Evolutionary conservation across 441 rosid species (phyloP).

Genomic region (Brassica balearica): DNA sequence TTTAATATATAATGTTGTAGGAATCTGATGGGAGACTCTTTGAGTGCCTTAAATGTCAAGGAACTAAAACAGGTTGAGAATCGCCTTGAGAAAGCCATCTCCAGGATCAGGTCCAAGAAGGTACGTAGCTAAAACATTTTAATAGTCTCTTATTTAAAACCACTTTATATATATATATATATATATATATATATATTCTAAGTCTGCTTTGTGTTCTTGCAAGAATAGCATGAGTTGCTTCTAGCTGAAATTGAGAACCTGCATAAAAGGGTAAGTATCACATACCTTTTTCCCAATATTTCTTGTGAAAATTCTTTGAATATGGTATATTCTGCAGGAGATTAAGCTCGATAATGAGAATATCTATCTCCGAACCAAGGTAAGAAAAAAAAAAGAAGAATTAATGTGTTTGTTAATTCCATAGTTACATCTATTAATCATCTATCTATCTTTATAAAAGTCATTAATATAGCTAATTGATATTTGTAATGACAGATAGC

Average conservation of each 20-base stretch:
- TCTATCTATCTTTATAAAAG: not conserved
- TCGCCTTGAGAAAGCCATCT: conserved; percentile 91
- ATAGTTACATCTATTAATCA: not conserved
- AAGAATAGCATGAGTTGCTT: conserved; percentile 86
- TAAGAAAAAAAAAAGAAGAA: conserved; percentile 27
- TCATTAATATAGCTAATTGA: not conserved
- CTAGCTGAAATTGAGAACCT: conserved; percentile 88
- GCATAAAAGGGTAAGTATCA: conserved; percentile 77
- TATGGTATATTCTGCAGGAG: conserved; percentile 54
- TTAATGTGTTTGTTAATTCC: not conserved
- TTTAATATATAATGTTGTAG: conserved; percentile 41
- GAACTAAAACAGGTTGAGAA: conserved; percentile 96
- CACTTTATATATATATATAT: not conserved
- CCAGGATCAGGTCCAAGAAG: conserved; percentile 96
- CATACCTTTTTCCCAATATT: not conserved
- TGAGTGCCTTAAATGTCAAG: conserved; percentile 80
- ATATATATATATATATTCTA: not conserved
- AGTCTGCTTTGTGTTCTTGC: conserved; percentile 21
- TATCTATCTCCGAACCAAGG: conserved; percentile 80
- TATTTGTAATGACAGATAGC: conserved; percentile 55
- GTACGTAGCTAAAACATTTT: conserved; percentile 44
- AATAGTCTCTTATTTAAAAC: not conserved
- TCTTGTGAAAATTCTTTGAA: conserved; percentile 7
- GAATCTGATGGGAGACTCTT: conserved; percentile 92
- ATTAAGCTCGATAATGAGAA: conserved; percentile 90